Evolutionary conservation across 2,329 filamentous ascomycete genomes (phyloP).

Genomic region (Dryadomyces quercivorus): DNA sequence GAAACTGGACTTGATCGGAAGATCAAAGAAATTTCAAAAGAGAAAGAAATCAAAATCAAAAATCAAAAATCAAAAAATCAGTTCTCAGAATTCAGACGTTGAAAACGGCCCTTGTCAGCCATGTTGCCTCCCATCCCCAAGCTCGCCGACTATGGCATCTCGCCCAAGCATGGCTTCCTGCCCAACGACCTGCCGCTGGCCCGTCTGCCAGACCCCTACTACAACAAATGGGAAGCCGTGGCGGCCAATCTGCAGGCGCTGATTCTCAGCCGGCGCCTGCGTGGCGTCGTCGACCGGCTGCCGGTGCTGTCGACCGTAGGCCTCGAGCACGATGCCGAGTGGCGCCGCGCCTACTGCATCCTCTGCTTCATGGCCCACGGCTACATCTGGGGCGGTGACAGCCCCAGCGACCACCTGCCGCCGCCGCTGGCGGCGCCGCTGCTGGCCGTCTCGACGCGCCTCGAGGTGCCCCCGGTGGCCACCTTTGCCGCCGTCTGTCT

Average conservation of each 20-base stretch:
- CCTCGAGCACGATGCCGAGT: slow-evolving; percentile 76
- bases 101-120: not conserved
- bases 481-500: slow-evolving; percentile 86
- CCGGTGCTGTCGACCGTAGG: slow-evolving; percentile 74
- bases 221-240: slow-evolving; percentile 87
- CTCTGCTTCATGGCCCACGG: slow-evolving; percentile 86
- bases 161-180: slow-evolving; percentile 72
- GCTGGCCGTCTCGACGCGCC: slow-evolving; percentile 58
- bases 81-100: too few species aligned
- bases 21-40: slow-evolving; percentile 1
- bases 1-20: slow-evolving; percentile 13
- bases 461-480: slow-evolving; percentile 84
- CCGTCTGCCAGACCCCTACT: slow-evolving; percentile 76
- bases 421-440: slow-evolving; percentile 74
- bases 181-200: slow-evolving; percentile 70
- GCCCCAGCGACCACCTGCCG: slow-evolving; percentile 66
- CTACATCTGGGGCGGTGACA: slow-evolving; percentile 88
- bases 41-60: not conserved
- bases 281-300: slow-evolving; percentile 65
- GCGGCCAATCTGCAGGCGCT: slow-evolving; percentile 76
- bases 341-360: slow-evolving; percentile 84
- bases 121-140: slow-evolving; percentile 51
- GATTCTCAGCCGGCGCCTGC: slow-evolving; percentile 72
- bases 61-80: too few species aligned
- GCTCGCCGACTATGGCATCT: slow-evolving; percentile 70